These are phyloP conservation scores for Ceraceosorus bombacis DNA, from an alignment of 1,284 basidiomycete species.

Conservation along the genomic window DNA sequence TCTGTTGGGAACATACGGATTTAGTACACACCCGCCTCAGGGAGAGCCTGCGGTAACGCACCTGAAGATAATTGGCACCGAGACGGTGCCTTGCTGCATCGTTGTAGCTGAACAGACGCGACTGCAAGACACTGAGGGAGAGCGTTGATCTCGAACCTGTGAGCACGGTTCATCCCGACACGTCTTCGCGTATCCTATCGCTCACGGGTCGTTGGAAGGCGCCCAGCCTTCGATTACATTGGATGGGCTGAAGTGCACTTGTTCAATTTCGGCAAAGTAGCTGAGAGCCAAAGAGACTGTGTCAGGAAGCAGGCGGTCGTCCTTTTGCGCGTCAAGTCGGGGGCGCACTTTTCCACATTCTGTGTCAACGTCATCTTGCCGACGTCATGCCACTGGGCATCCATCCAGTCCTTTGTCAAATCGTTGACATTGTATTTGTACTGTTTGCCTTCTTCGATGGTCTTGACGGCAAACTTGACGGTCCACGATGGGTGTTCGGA, in stretches of 20 bases:
- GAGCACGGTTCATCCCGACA: neutral
- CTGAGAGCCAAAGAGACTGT: neutral
- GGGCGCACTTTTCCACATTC: constrained; percentile 40
- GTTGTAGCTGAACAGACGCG: constrained; percentile 52
- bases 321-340: constrained; percentile 32
- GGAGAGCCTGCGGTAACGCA: constrained; percentile 6
- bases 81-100: constrained; percentile 80
- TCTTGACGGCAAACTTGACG: constrained; percentile 41
- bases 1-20: no score
- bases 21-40: neutral
- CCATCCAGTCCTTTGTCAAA: constrained; percentile 32
- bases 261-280: constrained; percentile 5
- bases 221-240: constrained; percentile 81
- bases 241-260: constrained; percentile 75
- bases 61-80: constrained; percentile 37
- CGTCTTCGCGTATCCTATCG: no score
- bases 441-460: constrained; percentile 17
- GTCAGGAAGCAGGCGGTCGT: neutral
- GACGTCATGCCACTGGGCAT: constrained; percentile 31
- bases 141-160: constrained; percentile 16
- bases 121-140: constrained; percentile 23
- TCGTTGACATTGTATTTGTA: constrained; percentile 31
- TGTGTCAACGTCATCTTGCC: constrained; percentile 35
- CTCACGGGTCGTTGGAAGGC: constrained; percentile 67
- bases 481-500: constrained; percentile 33